Conservation (phyloP, 768 basidiomycete genomes). For the Steccherinum ochraceum region DNA sequence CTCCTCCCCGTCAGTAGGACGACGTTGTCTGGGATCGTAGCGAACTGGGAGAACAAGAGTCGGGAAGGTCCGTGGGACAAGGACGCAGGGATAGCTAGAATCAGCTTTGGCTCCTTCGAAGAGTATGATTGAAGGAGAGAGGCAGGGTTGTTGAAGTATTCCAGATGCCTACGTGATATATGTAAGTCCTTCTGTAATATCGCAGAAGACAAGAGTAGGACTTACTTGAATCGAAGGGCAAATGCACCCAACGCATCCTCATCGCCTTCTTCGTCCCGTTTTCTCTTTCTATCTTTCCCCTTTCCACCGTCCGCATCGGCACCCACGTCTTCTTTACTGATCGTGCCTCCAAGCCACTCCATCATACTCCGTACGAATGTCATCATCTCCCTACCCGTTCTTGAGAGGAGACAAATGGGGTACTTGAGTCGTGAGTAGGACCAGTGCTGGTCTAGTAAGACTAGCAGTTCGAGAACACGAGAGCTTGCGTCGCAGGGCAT, state of each 20-base stretch:
- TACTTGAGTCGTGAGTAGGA: slow-evolving; percentile 75
- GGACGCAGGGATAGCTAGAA: slow-evolving; percentile 88
- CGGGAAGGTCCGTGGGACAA: slow-evolving; percentile 91
- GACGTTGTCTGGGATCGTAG: slow-evolving; percentile 76
- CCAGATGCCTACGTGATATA: slow-evolving; percentile 59
- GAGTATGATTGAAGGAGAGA: slow-evolving; percentile 77
- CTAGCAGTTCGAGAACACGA: slow-evolving; percentile 91
- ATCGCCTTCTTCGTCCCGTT: slow-evolving; percentile 42
- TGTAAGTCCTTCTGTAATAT: not conserved
- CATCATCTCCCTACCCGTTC: slow-evolving; percentile 89
- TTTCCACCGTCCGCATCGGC: slow-evolving; percentile 49
- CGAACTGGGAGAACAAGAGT: slow-evolving; percentile 80
- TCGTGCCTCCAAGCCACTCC: slow-evolving; percentile 97
- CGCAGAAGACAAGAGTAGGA: slow-evolving; percentile 1
- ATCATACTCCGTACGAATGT: slow-evolving; percentile 95
- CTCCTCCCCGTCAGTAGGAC: slow-evolving; percentile 77
- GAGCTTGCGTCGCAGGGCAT: slow-evolving; percentile 93
- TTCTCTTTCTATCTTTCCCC: slow-evolving; percentile 39
- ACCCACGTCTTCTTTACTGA: slow-evolving; percentile 87
- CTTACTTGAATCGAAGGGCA: slow-evolving; percentile 83
- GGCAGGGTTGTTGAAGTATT: slow-evolving; percentile 83
- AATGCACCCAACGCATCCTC: slow-evolving; percentile 83
- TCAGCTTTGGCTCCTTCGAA: slow-evolving; percentile 85
- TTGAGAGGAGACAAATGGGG: slow-evolving; percentile 91
- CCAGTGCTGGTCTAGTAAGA: slow-evolving; percentile 97